Conservation (phyloP, 2,329 filamentous ascomycete genomes). For the Blastomyces parvus region DNA sequence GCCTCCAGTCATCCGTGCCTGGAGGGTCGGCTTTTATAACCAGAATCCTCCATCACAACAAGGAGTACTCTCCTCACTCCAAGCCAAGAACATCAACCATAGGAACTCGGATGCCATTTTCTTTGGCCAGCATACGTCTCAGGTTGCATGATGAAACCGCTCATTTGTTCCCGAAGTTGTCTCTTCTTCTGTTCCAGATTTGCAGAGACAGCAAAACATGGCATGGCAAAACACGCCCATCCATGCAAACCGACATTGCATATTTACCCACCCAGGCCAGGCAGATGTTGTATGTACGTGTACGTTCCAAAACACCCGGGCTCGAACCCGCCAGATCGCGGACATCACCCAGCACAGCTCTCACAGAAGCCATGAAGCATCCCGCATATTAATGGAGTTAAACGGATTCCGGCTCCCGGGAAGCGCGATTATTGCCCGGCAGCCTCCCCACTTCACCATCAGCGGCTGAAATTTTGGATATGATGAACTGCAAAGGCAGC, state of each 20-base stretch:
- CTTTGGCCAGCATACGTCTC: not conserved
- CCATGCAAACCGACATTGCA: not conserved
- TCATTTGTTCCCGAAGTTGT: not conserved
- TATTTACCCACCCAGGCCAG: not conserved
- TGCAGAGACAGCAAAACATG: not conserved
- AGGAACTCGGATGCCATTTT: not conserved
- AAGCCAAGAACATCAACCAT: not conserved
- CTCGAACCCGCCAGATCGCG: not conserved
- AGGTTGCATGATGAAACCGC: not conserved
- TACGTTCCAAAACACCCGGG: not conserved
- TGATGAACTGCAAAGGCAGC: not conserved
- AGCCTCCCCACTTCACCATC: too few relatives aligned
- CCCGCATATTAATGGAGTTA: not conserved
- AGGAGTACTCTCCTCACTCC: too few relatives aligned
- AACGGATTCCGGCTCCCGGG: not conserved
- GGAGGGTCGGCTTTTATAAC: too few relatives aligned
- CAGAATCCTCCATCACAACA: too few relatives aligned
- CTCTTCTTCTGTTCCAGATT: not conserved
- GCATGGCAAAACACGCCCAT: not conserved
- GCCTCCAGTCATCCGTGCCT: too few relatives aligned
- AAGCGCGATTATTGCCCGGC: not conserved
- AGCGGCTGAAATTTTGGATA: not conserved
- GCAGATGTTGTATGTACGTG: too few relatives aligned
- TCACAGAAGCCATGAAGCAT: not conserved
- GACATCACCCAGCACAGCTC: not conserved